Percentiles rank a stretch among this genome's conserved stretches.
phyloP scores from a whole-genome alignment of 257 asterid species.

The Buddleja alternifolia region DNA sequence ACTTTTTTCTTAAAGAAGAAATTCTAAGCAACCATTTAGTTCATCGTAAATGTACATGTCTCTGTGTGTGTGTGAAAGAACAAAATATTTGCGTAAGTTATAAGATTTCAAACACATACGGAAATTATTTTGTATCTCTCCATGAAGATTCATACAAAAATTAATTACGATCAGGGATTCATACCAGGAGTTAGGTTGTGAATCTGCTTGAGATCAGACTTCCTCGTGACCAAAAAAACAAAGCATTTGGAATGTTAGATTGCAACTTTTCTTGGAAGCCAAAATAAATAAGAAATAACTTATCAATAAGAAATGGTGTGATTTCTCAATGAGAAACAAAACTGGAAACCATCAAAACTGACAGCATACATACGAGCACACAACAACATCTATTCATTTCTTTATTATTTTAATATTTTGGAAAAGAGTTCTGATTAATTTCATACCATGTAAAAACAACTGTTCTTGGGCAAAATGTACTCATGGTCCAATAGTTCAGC shows the following conservation, averaged over 20 bases:
- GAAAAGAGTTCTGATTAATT: not conserved
- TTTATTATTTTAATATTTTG: not conserved
- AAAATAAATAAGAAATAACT: not conserved
- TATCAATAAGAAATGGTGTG: conserved; percentile 11
- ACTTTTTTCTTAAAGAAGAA: not conserved
- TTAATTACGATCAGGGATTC: not conserved
- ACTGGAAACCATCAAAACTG: not conserved
- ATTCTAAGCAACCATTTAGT: not conserved
- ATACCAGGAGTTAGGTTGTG: conserved; percentile 78
- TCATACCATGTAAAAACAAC: conserved; percentile 82
- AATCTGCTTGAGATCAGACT: conserved; percentile 77
- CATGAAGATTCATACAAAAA: not conserved
- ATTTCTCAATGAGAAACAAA: not conserved
- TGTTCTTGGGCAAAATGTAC: conserved; percentile 66
- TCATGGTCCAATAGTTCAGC: conserved; percentile 62
- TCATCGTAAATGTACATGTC: no score
- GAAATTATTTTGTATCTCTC: not conserved
- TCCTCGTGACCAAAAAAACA: conserved; percentile 39
- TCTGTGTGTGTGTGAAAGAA: no score
- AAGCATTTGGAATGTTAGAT: conserved; percentile 29
- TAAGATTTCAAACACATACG: not conserved
- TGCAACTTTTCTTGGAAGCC: conserved; percentile 3
- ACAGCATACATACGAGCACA: not conserved
- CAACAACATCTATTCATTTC: not conserved
- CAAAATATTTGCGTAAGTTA: not conserved